Percentiles rank a stretch among this genome's conserved stretches.
These are phyloP conservation scores for Trichomonas tenax DNA, from an alignment of 208 protist genomes.

Conservation along the genomic window DNA sequence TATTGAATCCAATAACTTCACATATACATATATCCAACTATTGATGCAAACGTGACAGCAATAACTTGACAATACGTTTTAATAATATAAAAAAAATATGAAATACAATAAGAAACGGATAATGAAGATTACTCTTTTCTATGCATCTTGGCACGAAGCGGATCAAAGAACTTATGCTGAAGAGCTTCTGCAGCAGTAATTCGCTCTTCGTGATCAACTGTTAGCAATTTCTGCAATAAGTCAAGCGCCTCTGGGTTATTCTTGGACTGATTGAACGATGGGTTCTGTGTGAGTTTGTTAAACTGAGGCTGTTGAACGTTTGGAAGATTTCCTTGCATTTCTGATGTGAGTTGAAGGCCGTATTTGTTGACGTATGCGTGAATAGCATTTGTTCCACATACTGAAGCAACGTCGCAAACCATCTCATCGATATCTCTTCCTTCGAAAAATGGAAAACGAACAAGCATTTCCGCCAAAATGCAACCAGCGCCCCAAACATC, in stretches of 20 bases:
- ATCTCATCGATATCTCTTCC: conserved; percentile 93
- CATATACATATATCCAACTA: too few species aligned
- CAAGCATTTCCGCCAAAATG: conserved; percentile 94
- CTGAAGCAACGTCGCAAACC: conserved; percentile 69
- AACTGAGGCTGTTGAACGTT: conserved; percentile 54
- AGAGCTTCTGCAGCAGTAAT: conserved; percentile 92
- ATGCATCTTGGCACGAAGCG: conserved; percentile 44
- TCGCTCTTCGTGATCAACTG: conserved; percentile 59
- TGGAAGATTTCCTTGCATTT: conserved; percentile 61
- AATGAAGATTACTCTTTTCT: background rate
- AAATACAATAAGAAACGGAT: background rate
- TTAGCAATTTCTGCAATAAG: conserved; percentile 86
- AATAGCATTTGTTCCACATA: conserved; percentile 68
- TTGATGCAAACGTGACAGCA: too few species aligned
- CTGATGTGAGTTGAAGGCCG: conserved; percentile 61
- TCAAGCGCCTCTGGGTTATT: conserved; percentile 79
- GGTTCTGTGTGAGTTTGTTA: conserved; percentile 58
- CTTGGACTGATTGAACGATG: conserved; percentile 71
- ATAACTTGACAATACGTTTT: background rate
- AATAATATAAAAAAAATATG: background rate
- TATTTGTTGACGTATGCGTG: conserved; percentile 66
- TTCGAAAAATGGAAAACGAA: conserved; percentile 94
- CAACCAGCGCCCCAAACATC: conserved; percentile 97
- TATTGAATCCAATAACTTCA: too few species aligned
- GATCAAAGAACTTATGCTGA: conserved; percentile 90